phyloP scores from a whole-genome alignment of 176 grass and related monocot species.

The Aechmea fasciata region DNA sequence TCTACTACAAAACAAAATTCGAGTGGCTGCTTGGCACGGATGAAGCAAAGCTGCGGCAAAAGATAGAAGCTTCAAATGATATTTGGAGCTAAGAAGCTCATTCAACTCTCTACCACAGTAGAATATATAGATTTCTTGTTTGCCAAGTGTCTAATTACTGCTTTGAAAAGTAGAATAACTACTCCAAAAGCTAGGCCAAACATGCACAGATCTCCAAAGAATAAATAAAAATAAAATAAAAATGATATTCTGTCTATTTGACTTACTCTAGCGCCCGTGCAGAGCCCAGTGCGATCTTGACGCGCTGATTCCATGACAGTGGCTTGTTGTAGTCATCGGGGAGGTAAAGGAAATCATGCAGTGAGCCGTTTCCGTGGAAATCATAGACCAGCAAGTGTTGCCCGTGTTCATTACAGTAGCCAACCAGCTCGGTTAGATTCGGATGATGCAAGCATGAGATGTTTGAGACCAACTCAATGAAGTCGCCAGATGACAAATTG shows the following conservation, averaged over 20 bases:
- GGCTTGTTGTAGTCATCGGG: conserved; percentile 38
- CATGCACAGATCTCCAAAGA: conserved; percentile 20
- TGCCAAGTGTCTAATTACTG: too few species aligned
- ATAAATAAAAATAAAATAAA: conserved; percentile 1
- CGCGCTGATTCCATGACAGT: conserved; percentile 65
- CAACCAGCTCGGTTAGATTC: conserved; percentile 63
- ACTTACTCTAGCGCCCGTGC: conserved; percentile 88
- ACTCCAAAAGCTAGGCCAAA: not conserved
- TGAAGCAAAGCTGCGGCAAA: too few species aligned
- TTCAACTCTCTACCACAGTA: too few species aligned
- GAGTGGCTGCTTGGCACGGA: too few species aligned
- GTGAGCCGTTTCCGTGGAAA: conserved; percentile 62
- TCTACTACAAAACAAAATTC: too few species aligned
- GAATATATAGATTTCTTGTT: too few species aligned
- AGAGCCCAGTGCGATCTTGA: conserved; percentile 83
- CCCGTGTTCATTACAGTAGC: conserved; percentile 78
- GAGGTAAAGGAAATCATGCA: conserved; percentile 65
- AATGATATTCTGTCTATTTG: not conserved
- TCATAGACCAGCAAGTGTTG: conserved; percentile 69
- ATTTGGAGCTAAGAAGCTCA: too few species aligned
- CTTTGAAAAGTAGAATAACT: not conserved
- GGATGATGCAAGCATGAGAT: conserved; percentile 66
- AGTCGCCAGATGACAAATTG: conserved; percentile 45
- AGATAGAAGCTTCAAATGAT: too few species aligned
- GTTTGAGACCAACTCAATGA: conserved; percentile 46